Evolutionary conservation across 129 eudicot genomes (phyloP), one percentile per base, ranked within the genome.

Genomic region (Artemisia tridentata): DNA sequence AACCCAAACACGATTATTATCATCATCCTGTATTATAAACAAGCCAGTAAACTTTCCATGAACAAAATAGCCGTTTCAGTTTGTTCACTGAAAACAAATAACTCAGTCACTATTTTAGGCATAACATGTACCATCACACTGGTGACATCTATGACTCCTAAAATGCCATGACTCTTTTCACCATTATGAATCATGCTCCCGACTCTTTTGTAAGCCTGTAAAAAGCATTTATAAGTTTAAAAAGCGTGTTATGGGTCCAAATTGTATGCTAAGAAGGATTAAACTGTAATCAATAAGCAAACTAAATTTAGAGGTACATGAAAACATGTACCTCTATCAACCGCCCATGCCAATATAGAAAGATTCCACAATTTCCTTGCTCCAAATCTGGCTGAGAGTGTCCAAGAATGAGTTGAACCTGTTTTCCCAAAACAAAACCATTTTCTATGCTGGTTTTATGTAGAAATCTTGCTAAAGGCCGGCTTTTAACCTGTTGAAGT

Each of bases 141-240:
- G 3, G 90, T 84, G 60, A 89, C 92, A 76, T 86, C 96, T 58
- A 86, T 78, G 18, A 89, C 96, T 23, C 96, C 96, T 56, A 89
- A 64, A 56, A 86, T 77, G 43, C 92, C 96, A 75, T 87, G 88
- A 68, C 92, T 89, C 75, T 75, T 78, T 64, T 89, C 92, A 62
- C 88, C 92, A 74, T 82, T 89, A 67, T 89, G 86, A 54, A 84
- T 58, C 96, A 89, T 89, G 65, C 84, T 72, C 17, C 96, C 92
- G 67, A 89, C 96, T 74, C 96, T 82, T 74, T 86, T 89, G 78
- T 89, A 89, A 63, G 96, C 96, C 96, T 88, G 25, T 56, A 73
- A 16, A 2, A 52, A 71, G 25, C 29, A 74, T 12, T 17, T 21
- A 52, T 17, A 27, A 50, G 4, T 50, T 16, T 18, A 12, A 62